Evolutionary conservation across 1,284 basidiomycete genomes (phyloP), one percentile per base, ranked within the genome.

Genomic region (Amylostereum chailletii): DNA sequence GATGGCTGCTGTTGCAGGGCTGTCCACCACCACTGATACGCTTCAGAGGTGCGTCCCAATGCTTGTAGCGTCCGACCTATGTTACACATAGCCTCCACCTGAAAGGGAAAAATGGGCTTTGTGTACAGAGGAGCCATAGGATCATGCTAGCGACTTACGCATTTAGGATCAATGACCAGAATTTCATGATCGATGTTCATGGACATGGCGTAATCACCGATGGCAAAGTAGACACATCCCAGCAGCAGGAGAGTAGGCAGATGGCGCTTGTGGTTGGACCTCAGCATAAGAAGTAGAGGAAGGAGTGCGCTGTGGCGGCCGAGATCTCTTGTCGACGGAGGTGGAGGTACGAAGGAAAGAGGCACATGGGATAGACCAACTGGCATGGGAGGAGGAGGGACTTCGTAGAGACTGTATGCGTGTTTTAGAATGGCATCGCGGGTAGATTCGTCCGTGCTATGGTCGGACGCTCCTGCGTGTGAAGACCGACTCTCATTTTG

Each of bases 21-120:
- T 48, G 59, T 60, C 59, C 58, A 58, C 62, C 62, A 64, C 57
- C 58, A 61, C 27, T 61, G 55, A 40, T 53, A 61, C 0, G 61
- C 62, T 36, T 62, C 52, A 19, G 60, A 55, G 39, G 47, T 46
- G 6, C 30, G 27, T 30, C 42, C 42, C 27, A 43, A 31, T 5
- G 42, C 42, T 6, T 11, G 29, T 6, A 43, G 42, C 5, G 42
- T 43, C 7, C 7, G 5, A 5, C 42, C 42, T 6, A 27, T 31
- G 42, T 43, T 43, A 7, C 10, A 43, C 5, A 43, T 30, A 10
- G 42, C 42, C 29, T 43, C 42, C 27, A 43, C 42, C 42, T 43
- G 27, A 10, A 5, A 40, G 29, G n/a, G 27, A 11, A 27, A 39
- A 19, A 7, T 7, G 34, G 36, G 39, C 5, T 7, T 9, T 38